phyloP scores from a whole-genome alignment of 1,139 yeast genomes.

The Saccharomyces hybrid region DNA sequence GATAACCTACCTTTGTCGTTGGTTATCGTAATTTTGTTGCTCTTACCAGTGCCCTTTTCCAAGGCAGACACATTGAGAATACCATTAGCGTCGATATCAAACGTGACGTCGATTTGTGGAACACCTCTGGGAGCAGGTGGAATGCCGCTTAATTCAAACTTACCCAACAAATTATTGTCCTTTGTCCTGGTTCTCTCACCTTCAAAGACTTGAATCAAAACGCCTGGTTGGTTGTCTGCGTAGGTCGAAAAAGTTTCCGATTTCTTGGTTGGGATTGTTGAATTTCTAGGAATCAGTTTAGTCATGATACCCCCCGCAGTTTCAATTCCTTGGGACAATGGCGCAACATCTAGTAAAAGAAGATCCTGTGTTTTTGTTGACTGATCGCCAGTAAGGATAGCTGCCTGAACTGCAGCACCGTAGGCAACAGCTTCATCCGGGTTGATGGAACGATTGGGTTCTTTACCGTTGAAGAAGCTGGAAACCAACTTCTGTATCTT shows the following conservation, averaged over 20 bases:
- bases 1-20: slow-evolving; percentile 92
- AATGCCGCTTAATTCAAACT: slow-evolving; percentile 87
- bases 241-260: slow-evolving; percentile 94
- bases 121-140: slow-evolving; percentile 98
- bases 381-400: slow-evolving; percentile 84
- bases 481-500: slow-evolving; percentile 77
- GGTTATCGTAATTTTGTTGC: slow-evolving; percentile 68
- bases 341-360: slow-evolving; percentile 82
- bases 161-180: slow-evolving; percentile 91
- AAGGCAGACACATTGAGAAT: slow-evolving; percentile 87
- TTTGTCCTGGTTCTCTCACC: slow-evolving; percentile 95
- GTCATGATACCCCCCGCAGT: slow-evolving; percentile 98
- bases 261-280: slow-evolving; percentile 93
- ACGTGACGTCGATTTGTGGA: slow-evolving; percentile 95
- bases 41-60: slow-evolving; percentile 88
- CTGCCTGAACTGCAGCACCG: slow-evolving; percentile 78
- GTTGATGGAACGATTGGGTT: slow-evolving; percentile 73
- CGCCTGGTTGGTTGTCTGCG: slow-evolving; percentile 95
- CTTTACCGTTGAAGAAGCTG: slow-evolving; percentile 80
- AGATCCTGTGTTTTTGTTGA: slow-evolving; percentile 74
- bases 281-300: slow-evolving; percentile 89
- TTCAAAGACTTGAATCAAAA: slow-evolving; percentile 87
- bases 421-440: slow-evolving; percentile 69
- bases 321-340: slow-evolving; percentile 91
- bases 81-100: slow-evolving; percentile 94